phyloP scores from a whole-genome alignment of 2,329 filamentous ascomycete species.

The Chaetomium olivaceum region DNA sequence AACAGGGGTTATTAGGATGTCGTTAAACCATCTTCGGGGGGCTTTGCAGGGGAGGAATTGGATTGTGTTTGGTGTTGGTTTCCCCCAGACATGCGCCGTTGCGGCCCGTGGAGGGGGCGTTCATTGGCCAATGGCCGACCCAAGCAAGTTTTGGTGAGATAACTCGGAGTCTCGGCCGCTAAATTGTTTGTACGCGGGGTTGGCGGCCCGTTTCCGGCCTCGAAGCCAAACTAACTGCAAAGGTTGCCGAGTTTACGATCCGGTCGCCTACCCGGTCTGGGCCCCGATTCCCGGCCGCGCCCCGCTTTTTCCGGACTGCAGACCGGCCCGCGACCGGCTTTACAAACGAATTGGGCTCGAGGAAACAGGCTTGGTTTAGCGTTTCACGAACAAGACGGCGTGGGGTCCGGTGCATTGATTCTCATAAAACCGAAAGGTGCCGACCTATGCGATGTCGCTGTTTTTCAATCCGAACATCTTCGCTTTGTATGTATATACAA shows the following conservation, averaged over 20 bases:
- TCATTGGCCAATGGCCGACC: not conserved
- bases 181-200: not conserved
- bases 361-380: not conserved
- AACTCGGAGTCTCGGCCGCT: too few species aligned
- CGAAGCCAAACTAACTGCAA: not conserved
- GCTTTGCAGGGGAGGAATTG: not conserved
- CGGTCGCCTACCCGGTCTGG: constrained; percentile 15
- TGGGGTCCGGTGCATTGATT: not conserved
- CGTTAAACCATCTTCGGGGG: not conserved
- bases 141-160: not conserved
- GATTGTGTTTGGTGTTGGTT: not conserved
- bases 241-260: constrained; percentile 21
- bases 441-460: not conserved
- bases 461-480: not conserved
- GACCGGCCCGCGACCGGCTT: constrained; percentile 9
- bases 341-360: not conserved
- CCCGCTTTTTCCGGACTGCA: constrained; percentile 19
- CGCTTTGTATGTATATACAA: not conserved
- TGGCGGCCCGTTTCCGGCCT: constrained; percentile 17
- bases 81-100: constrained; percentile 12
- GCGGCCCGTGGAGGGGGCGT: not conserved
- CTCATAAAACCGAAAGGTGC: not conserved
- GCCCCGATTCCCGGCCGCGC: constrained; percentile 2
- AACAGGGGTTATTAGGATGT: not conserved
- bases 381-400: constrained; percentile 4